Base-by-base conservation (phyloP, 1,139 yeast species). In the Blastobotrys capitulatus region DNA sequence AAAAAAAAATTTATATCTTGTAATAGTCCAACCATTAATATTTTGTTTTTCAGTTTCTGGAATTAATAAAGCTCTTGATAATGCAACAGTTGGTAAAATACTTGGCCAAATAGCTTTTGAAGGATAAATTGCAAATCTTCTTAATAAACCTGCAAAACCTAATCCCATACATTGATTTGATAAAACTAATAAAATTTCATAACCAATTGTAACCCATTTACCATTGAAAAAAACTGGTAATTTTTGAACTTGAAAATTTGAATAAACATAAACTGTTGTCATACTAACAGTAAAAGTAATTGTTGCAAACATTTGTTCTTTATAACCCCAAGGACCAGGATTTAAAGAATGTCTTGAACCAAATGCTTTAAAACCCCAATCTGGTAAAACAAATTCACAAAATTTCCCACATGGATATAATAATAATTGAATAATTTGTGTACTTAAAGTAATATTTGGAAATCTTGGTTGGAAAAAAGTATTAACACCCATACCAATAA, bases 221-320 rank as follows among this genome's bases (percentile, higher is more conserved):
- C 65, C 57, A 37, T 70, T 66, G 55, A 76, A 76, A 57, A 65
- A 78, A 39, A 64, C 54, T 7, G 62, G 60, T 25, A 72, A 58
- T 50, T 73, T 70, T 58, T 77, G 80, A 20, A 72, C 75, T 48
- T 71, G 68, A 50, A 76, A 70, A 39, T 61, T 57, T 55, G 76
- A 77, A 52, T 67, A 68, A 10, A 73, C 77, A 49, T 77, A 76
- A 38, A 76, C 71, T 41, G 71, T 62, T 25, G 72, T 71, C 38
- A 70, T 65, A n/a, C 76, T 63, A 42, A 71, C 71, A 35, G 74
- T 66, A 57, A 73, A 72, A 54, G 75, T 66, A 40, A 77, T 50
- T 6, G 84, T 77, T 2, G 80, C 71, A 53, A 80, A 69, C 82
- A 80, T 80, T 69, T 83, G 88, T 61, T 84, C 92, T 64, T 85